These are phyloP conservation scores for Kalanchoe fedtschenkoi DNA, from an alignment of 164 flowering plant species.

Conservation along the genomic window DNA sequence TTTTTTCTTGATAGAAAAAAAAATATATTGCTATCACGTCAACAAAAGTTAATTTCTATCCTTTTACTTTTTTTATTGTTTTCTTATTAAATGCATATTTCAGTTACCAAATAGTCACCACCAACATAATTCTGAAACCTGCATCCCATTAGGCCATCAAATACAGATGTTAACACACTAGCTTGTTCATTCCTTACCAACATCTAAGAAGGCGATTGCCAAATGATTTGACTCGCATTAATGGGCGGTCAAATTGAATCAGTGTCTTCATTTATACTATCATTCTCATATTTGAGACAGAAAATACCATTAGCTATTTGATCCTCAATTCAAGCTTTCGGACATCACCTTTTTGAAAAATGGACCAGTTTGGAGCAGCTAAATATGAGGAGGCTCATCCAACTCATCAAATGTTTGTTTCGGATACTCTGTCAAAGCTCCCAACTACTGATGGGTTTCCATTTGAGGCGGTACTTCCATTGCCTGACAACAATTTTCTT, in stretches of 20 bases:
- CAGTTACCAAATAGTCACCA: no score
- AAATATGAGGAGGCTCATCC: background rate
- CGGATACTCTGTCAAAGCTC: background rate
- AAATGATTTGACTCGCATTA: background rate
- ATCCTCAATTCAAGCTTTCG: background rate
- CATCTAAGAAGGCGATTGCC: no score
- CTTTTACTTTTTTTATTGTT: no score
- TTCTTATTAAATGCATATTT: no score
- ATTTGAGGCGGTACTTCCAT: background rate
- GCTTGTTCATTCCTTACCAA: no score
- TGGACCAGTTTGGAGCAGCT: slow-evolving; percentile 1
- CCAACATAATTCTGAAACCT: background rate
- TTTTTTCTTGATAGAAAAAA: no score
- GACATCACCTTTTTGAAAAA: background rate
- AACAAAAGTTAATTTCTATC: no score
- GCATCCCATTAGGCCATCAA: background rate
- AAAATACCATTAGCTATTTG: background rate
- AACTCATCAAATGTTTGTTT: background rate
- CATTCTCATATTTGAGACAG: background rate
- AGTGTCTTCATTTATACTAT: background rate
- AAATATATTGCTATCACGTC: no score
- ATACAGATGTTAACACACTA: no score
- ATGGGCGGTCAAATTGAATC: background rate
- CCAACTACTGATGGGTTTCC: background rate
- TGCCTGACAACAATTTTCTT: background rate